Base-by-base conservation (phyloP, 108 stramenopile species). In the Cyclotella atomus region DNA sequence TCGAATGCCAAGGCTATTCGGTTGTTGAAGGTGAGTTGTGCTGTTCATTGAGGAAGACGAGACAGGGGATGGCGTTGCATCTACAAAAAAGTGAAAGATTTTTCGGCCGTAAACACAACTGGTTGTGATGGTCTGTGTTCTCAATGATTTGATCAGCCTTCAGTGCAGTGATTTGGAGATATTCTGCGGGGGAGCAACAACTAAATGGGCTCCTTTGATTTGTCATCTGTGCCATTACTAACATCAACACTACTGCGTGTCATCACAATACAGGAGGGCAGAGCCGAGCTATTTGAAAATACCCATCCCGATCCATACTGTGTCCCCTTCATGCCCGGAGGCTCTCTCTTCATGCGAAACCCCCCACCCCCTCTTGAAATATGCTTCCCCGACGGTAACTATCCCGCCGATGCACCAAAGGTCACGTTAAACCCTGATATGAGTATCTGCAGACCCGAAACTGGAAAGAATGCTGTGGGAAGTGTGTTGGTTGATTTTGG, bases 271-370 rank as follows among this genome's bases (percentile, higher is more conserved):
- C 7, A 89, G 82, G 92, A 90, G 59, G 95, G 78, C 47, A 75
- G 92, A 70, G 87, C 87, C 17, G 88, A 96, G 70, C 81, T 96
- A 28, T 87, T 85, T 68, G 70, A 77, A 20, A 79, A 81, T 79
- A 87, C 88, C 34, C 96, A 97, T 68, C 96, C 95, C n/a, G 97
- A 95, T 82, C 89, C 86, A 10, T 97, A 97, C 81, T 87, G 93
- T 56, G 82, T 83, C 36, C 89, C 97, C 5, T 89, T 84, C 88
- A 98, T 99, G 98, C 98, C 98, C 0, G 97, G 97, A 20, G 98
- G 98, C n/a, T 87, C 93, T 23, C 88, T 93, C 34, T 98, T 97
- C 82, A 99, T 99, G 98, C 88, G 98, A 36, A 97, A 99, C 73
- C 95, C 98, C 16, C 95, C 98, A 12, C 83, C 85, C 34, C 97